Evolutionary conservation across 1,284 basidiomycete genomes (phyloP), one percentile per base, ranked within the genome.

Genomic region (Paramarasmius palmivorus): DNA sequence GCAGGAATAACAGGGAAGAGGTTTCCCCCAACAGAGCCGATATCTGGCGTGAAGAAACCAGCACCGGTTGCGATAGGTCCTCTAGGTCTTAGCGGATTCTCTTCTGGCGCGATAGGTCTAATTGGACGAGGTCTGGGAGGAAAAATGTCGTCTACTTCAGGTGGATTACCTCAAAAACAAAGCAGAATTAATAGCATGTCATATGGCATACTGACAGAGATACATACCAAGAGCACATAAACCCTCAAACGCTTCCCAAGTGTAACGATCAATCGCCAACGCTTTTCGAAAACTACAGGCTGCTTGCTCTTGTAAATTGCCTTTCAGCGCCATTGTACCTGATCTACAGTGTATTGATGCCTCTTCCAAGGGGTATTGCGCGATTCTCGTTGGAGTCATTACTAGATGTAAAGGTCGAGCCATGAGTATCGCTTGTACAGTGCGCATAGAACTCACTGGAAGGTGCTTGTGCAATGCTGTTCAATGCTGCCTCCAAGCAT

Each of bases 181-280:
- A 40, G 55, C 60, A 68, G 56, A 60, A 54, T 49, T 54, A 48
- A 44, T 25, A 29, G 26, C 49, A 39, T 44, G 50, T 39, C n/a
- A 48, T 6, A 53, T 38, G 50, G 37, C 49, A 36, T 20, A 48
- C 17, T 50, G n/a, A 35, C 25, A 50, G 29, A 49, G 57, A 53
- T 23, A 76, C 80, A 60, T 61, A 92, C 95, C 94, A 37, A 93
- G 73, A 49, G 83, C 74, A 67, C 94, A 97, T 25, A 98, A 71
- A 0, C 92, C 93, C 60, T 93, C 90, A 65, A 95, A 93, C 1
- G 95, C 95, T 68, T 98, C 95, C 94, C 94, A 97, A 45, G 95
- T 72, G 71, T 92, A 84, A 20, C 92, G 90, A 67, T 94, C 88
- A 45, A 88, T 69, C 14, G 73, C 68, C 52, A 97, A 76, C 12